Base-by-base conservation (phyloP, 139 green algal species). In the Chlorella sp. region DNA sequence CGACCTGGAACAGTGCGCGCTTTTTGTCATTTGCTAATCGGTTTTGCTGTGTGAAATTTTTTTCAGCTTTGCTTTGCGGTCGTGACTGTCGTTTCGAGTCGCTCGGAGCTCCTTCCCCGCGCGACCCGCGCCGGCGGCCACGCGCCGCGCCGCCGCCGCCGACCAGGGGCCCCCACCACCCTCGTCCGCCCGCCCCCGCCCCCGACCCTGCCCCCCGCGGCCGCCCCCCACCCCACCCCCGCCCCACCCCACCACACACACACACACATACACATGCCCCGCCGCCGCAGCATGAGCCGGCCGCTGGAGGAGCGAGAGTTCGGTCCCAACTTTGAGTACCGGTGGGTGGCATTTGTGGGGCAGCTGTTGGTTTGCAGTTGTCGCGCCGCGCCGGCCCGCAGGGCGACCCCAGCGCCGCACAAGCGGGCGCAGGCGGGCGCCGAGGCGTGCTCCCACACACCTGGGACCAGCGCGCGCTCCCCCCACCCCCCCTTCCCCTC, bases 1-100 rank as follows among this genome's bases (percentile, higher is more conserved):
- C 9, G 91, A 97, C 63, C 80, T 98, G 36, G 92, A 97, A 53
- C 40, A 42, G 70, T 87, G 76, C n/a, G n/a, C n/a, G n/a, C n/a
- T n/a, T n/a, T n/a, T n/a, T n/a, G n/a, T n/a, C n/a, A 82, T 66
- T 71, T 31, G 27, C 3, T 21, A 36, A 46, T 5, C 2, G 3
- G 5, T 45, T 64, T 25, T 3, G 14, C 15, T 45, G 33, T 31
- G 38, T 64, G 40, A 12, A 74, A 17, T 62, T n/a, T 50, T 31
- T 2, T 12, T 51, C 2, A 58, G n/a, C 65, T n/a, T 23, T 48
- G 3, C 29, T 17, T 5, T 40, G 3, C 29, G 31, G 27, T 15
- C 35, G 35, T 74, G 19, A 31, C 35, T 31, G 21, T 19, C 8
- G 33, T 63, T n/a, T n/a, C n/a, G n/a, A n/a, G n/a, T n/a, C n/a